These are phyloP conservation scores for Amanita polypyramis DNA, from an alignment of 768 basidiomycete species.

Conservation along the genomic window DNA sequence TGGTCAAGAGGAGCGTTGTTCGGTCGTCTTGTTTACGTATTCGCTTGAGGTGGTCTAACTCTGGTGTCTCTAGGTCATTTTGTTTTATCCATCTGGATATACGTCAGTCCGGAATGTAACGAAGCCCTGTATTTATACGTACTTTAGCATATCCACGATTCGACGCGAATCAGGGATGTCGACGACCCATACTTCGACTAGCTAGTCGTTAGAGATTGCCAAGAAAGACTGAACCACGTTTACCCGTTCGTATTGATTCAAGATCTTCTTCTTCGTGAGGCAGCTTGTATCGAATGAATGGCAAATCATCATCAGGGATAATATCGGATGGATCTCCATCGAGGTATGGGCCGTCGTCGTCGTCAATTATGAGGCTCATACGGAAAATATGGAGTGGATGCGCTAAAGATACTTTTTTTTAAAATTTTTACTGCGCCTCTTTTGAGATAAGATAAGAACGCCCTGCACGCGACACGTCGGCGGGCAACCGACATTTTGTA, in stretches of 20 bases:
- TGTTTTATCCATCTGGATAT: constrained; percentile 60
- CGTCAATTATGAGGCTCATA: constrained; percentile 14
- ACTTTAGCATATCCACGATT: constrained; percentile 58
- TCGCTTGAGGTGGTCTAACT: constrained; percentile 69
- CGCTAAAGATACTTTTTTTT: no score
- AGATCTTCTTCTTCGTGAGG: constrained; percentile 55
- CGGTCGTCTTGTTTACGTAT: constrained; percentile 43
- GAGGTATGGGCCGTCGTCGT: constrained; percentile 18
- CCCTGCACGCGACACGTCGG: constrained; percentile 1
- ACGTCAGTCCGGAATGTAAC: neutral
- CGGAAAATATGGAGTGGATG: no score
- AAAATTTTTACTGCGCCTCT: no score
- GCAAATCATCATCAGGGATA: constrained; percentile 48
- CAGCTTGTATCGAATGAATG: constrained; percentile 53
- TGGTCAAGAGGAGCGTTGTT: constrained; percentile 46
- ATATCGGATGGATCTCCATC: constrained; percentile 34
- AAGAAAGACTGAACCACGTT: neutral
- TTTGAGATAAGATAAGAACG: constrained; percentile 6
- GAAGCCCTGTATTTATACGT: constrained; percentile 10
- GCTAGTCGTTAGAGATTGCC: neutral
- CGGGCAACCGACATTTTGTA: neutral
- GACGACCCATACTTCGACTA: constrained; percentile 71
- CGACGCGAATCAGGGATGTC: constrained; percentile 55
- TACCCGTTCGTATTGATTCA: constrained; percentile 40
- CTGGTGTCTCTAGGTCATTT: constrained; percentile 45